Evolutionary conservation across 805 yeast genomes (phyloP).

Genomic region (Scheffersomyces amazonensis): DNA sequence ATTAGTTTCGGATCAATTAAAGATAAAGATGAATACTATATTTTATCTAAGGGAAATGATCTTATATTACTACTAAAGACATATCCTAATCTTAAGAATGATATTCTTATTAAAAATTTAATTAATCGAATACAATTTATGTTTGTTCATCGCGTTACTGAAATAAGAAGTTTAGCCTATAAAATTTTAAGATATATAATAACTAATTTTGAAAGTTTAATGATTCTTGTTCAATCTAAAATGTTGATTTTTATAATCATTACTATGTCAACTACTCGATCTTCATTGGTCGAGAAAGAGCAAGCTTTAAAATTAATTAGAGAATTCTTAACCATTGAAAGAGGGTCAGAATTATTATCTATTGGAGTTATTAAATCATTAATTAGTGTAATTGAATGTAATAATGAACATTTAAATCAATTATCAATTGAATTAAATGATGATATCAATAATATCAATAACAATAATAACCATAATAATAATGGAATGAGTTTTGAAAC

Average conservation of each 20-base stretch:
- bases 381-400: constrained; percentile 57
- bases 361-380: constrained; percentile 67
- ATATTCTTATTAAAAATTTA: constrained; percentile 58
- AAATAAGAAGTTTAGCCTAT: constrained; percentile 73
- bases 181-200: constrained; percentile 67
- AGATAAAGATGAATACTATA: constrained; percentile 46
- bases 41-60: constrained; percentile 50
- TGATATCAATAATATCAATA: neutral
- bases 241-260: constrained; percentile 63
- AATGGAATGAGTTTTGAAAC: neutral
- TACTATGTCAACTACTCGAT: constrained; percentile 58
- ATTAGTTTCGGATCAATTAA: constrained; percentile 51
- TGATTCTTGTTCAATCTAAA: constrained; percentile 50
- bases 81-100: constrained; percentile 61
- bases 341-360: constrained; percentile 51
- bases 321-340: constrained; percentile 49
- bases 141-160: constrained; percentile 53
- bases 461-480: constrained; percentile 1
- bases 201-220: constrained; percentile 51
- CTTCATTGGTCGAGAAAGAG: constrained; percentile 60
- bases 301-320: constrained; percentile 76
- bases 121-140: constrained; percentile 58
- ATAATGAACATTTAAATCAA: constrained; percentile 1
- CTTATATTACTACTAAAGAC: constrained; percentile 13
- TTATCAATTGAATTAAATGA: constrained; percentile 5